phyloP scores from a whole-genome alignment of 1,139 yeast genomes.

The Suhomyces terraborum region DNA sequence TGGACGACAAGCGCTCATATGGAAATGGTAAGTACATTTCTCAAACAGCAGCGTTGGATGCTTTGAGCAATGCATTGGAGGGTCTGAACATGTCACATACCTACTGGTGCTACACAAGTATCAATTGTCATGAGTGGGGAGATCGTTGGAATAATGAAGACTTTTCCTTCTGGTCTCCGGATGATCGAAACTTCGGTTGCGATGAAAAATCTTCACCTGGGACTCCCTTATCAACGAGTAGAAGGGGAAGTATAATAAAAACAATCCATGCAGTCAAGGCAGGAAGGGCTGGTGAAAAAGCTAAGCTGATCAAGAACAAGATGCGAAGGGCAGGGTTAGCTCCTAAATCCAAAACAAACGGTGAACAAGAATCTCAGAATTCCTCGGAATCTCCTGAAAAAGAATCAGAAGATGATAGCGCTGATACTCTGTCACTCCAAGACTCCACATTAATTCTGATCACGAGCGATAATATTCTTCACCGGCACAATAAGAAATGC shows the following conservation, averaged over 20 bases:
- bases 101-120: conserved; percentile 80
- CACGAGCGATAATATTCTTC: conserved; percentile 30
- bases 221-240: conserved; percentile 12
- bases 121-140: conserved; percentile 79
- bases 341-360: conserved; percentile 9
- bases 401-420: conserved; percentile 10
- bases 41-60: conserved; percentile 84
- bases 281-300: conserved; percentile 11
- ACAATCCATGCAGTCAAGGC: conserved; percentile 8
- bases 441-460: conserved; percentile 21
- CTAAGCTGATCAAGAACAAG: conserved; percentile 10
- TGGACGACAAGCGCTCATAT: conserved; percentile 78
- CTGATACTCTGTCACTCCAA: conserved; percentile 10
- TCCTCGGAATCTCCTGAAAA: conserved; percentile 3
- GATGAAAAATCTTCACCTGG: conserved; percentile 14
- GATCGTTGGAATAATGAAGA: conserved; percentile 95
- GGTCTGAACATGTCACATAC: conserved; percentile 71
- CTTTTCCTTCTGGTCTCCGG: conserved; percentile 80
- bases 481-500: conserved; percentile 30
- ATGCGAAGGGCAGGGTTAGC: conserved; percentile 8
- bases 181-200: conserved; percentile 47
- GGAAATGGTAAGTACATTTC: conserved; percentile 62
- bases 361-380: not conserved
- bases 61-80: conserved; percentile 76
- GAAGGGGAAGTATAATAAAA: conserved; percentile 15